These are phyloP conservation scores for Austroboletus festivus DNA, from an alignment of 768 basidiomycete species.

Conservation along the genomic window DNA sequence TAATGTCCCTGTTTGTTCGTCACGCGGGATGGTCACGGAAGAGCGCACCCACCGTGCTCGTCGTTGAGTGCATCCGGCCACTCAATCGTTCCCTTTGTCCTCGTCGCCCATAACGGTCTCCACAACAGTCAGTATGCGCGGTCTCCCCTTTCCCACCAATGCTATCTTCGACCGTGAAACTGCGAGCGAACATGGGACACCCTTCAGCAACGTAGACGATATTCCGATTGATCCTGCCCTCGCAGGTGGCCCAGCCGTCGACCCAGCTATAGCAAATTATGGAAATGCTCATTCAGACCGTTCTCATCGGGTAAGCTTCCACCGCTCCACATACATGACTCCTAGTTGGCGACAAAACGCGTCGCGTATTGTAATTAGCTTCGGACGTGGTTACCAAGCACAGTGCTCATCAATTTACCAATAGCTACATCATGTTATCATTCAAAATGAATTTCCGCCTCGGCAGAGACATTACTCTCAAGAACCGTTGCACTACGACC, in stretches of 20 bases:
- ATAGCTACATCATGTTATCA: constrained; percentile 26
- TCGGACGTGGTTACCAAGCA: constrained; percentile 19
- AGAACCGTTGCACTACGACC: constrained; percentile 53
- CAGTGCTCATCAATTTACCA: constrained; percentile 18
- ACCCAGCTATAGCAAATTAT: constrained; percentile 46
- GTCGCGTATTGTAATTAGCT: constrained; percentile 61
- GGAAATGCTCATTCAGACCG: constrained; percentile 12
- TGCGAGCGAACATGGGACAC: constrained; percentile 59
- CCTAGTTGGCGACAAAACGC: constrained; percentile 43
- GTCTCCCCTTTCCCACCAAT: constrained; percentile 48
- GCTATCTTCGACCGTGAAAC: constrained; percentile 50
- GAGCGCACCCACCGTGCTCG: constrained; percentile 35
- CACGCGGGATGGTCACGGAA: constrained; percentile 33
- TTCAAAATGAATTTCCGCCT: constrained; percentile 29
- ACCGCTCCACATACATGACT: constrained; percentile 16
- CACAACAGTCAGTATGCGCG: constrained; percentile 45
- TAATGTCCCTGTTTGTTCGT: constrained; percentile 20
- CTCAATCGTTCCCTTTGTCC: constrained; percentile 11
- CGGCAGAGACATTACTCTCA: constrained; percentile 25
- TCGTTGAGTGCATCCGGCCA: constrained; percentile 33
- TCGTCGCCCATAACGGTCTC: constrained; percentile 13
- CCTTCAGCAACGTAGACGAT: constrained; percentile 54
- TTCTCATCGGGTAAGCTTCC: constrained; percentile 38
- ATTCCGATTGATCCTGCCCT: constrained; percentile 84
- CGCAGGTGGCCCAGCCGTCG: constrained; percentile 44